Base-by-base conservation (phyloP, 192 early-diverging fungal species). In the Podila clonocystis region DNA sequence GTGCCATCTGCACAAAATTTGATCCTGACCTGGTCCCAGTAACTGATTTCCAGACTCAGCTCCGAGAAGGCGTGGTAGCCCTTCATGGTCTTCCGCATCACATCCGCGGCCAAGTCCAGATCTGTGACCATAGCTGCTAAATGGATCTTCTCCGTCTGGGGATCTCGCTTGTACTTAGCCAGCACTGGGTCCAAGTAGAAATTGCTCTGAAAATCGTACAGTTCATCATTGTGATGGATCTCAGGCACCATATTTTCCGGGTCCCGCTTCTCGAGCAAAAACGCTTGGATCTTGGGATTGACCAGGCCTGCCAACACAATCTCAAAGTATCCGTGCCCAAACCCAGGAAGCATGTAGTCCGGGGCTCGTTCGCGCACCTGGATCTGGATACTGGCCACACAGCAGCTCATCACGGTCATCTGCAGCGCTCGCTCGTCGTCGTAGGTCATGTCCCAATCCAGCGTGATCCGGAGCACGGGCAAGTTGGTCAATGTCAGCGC, bases 271-370 rank as follows among this genome's bases (percentile, higher is more conserved):
- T 72, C 75, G 29, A 78, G 58, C 17, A 49, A 34, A 24, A 68
- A 78, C 17, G 64, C 75, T 59, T 78, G 63, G n/a, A 78, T 72
- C 11, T 48, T 20, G 36, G 50, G 45, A 50, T 78, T 78, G n/a
- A 5, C 33, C 5, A 77, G 22, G 9, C 63, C 68, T 1, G 57
- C 62, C 7, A 70, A 5, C 31, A 77, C 63, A n/a, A 69, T 41
- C 20, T 36, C 41, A 28, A 38, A 60, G 20, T 30, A 63, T 13
- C 64, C 29, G n/a, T 72, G 60, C 0, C 69, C 69, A 20, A 72
- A 78, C 20, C 75, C 69, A 3, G 36, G 33, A 12, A 30, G 3
- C 19, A n/a, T 30, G 11, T 63, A 19, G 12, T n/a, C 31, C 3
- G 38, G 9, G 1, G 55, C 48, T 17, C 65, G 31, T 19, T 78